A percentile compares a stretch with the other conserved stretches of the same genome.
These are phyloP conservation scores for Dillenia turbinata DNA, from an alignment of 164 flowering plant genomes.

Conservation along the genomic window DNA sequence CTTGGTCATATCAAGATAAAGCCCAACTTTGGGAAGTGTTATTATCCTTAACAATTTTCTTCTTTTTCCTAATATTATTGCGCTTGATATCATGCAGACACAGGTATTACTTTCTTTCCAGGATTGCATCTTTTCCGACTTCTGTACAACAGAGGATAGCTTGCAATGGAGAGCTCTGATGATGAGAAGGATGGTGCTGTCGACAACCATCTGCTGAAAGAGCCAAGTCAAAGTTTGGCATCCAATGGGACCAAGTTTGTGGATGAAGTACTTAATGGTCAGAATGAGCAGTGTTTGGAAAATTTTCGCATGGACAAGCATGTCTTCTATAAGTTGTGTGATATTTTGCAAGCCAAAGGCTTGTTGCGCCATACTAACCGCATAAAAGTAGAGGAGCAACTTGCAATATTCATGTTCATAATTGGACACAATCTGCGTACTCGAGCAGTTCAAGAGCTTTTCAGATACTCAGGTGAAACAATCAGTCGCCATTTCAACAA, in stretches of 20 bases:
- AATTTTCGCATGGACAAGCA: conserved; percentile 63
- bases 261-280: conserved; percentile 50
- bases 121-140: no score
- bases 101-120: no score
- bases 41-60: no score
- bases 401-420: conserved; percentile 56
- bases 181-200: conserved; percentile 38
- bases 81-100: no score
- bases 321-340: conserved; percentile 45
- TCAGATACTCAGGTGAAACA: conserved; percentile 57
- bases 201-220: conserved; percentile 23
- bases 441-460: conserved; percentile 54
- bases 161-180: conserved; percentile 45
- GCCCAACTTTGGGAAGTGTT: no score
- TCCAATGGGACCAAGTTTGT: conserved; percentile 37
- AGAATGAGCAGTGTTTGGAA: conserved; percentile 36
- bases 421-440: conserved; percentile 54
- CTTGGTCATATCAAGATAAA: no score
- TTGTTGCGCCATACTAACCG: conserved; percentile 47
- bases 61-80: no score
- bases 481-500: conserved; percentile 69
- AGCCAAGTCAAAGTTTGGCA: conserved; percentile 12
- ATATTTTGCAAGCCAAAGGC: conserved; percentile 43
- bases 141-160: conserved; percentile 4
- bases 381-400: conserved; percentile 58